These are phyloP conservation scores for Dinochytrium kinnereticum DNA, from an alignment of 371 early-diverging fungal species.

Conservation along the genomic window DNA sequence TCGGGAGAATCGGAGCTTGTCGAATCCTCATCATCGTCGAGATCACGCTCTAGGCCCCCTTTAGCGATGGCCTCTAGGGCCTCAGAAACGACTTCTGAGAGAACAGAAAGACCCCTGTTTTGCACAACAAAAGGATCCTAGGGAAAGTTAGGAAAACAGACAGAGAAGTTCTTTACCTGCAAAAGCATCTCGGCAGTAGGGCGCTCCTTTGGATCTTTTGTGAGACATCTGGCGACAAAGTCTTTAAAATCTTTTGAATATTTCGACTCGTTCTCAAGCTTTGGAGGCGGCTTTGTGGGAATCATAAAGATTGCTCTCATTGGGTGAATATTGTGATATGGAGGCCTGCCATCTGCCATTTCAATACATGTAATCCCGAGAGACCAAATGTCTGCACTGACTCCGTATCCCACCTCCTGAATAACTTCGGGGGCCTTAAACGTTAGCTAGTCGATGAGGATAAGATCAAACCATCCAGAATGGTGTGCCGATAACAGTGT, in stretches of 20 bases:
- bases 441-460: background rate
- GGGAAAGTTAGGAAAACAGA: background rate
- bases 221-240: constrained; percentile 63
- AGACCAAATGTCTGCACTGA: constrained; percentile 67
- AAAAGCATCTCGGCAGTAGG: constrained; percentile 58
- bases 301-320: constrained; percentile 60
- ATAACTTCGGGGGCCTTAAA: constrained; percentile 60
- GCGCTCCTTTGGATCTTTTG: constrained; percentile 60
- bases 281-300: constrained; percentile 62
- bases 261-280: constrained; percentile 40
- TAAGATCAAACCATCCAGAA: constrained; percentile 57
- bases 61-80: constrained; percentile 40
- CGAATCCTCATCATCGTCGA: constrained; percentile 20
- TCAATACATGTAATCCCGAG: constrained; percentile 67
- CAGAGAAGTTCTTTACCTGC: constrained; percentile 37
- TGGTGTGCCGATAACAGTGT: constrained; percentile 66
- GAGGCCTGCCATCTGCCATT: constrained; percentile 63
- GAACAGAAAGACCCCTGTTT: constrained; percentile 31
- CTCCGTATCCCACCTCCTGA: constrained; percentile 61
- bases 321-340: constrained; percentile 62
- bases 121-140: constrained; percentile 54
- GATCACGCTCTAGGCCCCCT: constrained; percentile 26
- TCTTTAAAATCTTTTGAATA: constrained; percentile 53
- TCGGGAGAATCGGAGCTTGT: constrained; percentile 14
- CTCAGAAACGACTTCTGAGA: constrained; percentile 39